These are phyloP conservation scores for Solanum neorickii DNA, from an alignment of 257 asterid species.

Conservation along the genomic window DNA sequence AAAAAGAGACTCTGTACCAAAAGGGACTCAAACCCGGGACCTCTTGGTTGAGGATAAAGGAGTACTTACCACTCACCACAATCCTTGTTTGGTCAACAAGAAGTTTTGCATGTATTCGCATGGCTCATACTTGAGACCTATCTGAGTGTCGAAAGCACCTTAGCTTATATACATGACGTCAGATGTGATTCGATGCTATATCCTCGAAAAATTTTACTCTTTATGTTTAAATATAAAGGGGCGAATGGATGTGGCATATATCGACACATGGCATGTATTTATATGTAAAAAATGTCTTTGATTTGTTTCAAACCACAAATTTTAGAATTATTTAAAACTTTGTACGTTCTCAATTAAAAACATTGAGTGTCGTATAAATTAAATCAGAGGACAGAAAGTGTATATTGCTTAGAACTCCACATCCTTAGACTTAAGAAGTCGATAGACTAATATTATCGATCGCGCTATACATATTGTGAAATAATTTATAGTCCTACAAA, in stretches of 20 bases:
- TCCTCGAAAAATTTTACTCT: neutral
- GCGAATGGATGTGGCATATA: neutral
- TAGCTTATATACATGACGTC: neutral
- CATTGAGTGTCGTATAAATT: neutral
- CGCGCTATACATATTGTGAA: neutral
- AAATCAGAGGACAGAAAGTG: neutral
- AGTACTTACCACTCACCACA: no score
- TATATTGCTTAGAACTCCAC: neutral
- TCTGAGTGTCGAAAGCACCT: neutral
- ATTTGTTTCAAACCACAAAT: neutral
- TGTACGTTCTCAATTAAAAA: neutral
- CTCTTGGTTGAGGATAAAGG: no score
- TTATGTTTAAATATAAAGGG: neutral
- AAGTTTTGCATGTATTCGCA: neutral
- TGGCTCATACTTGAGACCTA: neutral
- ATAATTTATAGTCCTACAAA: neutral
- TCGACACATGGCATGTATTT: neutral
- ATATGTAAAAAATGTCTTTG: neutral
- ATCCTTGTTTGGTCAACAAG: no score
- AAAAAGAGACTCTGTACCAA: no score
- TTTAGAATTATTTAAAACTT: neutral
- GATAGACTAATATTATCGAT: neutral
- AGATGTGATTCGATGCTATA: neutral
- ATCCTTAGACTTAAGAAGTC: neutral
- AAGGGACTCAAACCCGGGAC: no score